Evolutionary conservation across 2,329 filamentous ascomycete species (phyloP), one percentile per base, ranked within the genome.

Genomic region (Apiospora rasikravindrae): DNA sequence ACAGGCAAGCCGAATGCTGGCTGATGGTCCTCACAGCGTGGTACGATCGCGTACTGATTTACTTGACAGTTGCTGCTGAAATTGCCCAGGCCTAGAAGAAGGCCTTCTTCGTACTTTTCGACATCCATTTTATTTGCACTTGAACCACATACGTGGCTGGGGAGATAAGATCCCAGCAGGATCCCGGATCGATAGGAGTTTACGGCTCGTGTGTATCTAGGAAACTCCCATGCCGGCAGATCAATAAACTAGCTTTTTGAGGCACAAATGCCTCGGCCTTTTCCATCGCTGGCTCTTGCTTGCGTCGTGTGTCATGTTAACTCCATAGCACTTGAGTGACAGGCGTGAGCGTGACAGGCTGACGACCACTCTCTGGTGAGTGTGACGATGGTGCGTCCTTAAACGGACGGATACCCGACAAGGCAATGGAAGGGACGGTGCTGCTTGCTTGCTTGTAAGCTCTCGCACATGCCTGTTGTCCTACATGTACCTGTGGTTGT

Each of bases 181-280:
- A 14, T 22, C 33, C 37, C 29, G 44, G 24, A 66, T 42, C 37
- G 24, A 72, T 47, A 70, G 37, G 53, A 40, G 29, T 49, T 29
- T 49, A 29, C 29, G 71, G 57, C 57, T 40, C 33, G 33, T 72
- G 72, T 81, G 80, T 81, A 81, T 78, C 73, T 81, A 81, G 73
- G 75, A 76, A 76, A 37, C 13, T 40, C 8, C 33, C 57, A n/a
- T 40, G 57, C 73, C 71, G 72, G 76, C 78, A 81, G 81, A 78
- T 81, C 79, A 82, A 81, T 80, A 80, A 80, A 77, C 72, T 76
- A 77, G 75, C 75, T 77, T 81, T 80, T 77, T 74, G 80, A 73
- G 80, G 81, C 80, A 79, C 74, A 80, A 77, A 77, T 81, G 79
- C 79, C 80, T 80, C 79, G 71, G 64, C 22, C 44, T 69, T 49